Evolutionary conservation across 225 moss, liverwort and hornwort genomes (phyloP).

Genomic region (Takakia lepidozioides): DNA sequence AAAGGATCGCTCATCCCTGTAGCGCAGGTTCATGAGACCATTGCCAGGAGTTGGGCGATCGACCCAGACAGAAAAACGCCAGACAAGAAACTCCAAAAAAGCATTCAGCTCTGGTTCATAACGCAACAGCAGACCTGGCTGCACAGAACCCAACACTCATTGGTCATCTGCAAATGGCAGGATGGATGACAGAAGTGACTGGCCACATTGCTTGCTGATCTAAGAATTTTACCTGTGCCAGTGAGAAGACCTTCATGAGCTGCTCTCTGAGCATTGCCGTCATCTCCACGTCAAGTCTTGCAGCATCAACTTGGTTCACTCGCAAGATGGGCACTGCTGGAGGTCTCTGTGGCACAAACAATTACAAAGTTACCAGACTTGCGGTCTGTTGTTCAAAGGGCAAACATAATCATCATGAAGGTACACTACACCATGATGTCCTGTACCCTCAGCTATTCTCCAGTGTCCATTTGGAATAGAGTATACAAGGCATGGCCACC

Average conservation of each 20-base stretch:
- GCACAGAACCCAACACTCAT: conserved; percentile 37
- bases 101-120: conserved; percentile 95
- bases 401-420: not conserved
- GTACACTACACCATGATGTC: not conserved
- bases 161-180: not conserved
- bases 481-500: not conserved
- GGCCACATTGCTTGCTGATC: not conserved
- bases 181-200: too few species aligned
- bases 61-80: conserved; percentile 98
- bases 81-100: conserved; percentile 79
- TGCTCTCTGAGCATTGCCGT: conserved; percentile 93
- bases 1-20: conserved; percentile 78
- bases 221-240: conserved; percentile 54
- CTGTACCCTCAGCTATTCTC: not conserved
- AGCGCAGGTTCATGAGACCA: conserved; percentile 92
- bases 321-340: conserved; percentile 72
- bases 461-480: not conserved
- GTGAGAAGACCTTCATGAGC: conserved; percentile 73
- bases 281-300: conserved; percentile 88
- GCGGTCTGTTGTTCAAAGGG: too few species aligned
- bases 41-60: conserved; percentile 96
- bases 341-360: conserved; percentile 39
- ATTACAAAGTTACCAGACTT: not conserved
- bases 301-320: conserved; percentile 92
- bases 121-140: conserved; percentile 94